Base-by-base conservation (phyloP, 2,329 filamentous ascomycete species). In the Penicillium oxalicum region DNA sequence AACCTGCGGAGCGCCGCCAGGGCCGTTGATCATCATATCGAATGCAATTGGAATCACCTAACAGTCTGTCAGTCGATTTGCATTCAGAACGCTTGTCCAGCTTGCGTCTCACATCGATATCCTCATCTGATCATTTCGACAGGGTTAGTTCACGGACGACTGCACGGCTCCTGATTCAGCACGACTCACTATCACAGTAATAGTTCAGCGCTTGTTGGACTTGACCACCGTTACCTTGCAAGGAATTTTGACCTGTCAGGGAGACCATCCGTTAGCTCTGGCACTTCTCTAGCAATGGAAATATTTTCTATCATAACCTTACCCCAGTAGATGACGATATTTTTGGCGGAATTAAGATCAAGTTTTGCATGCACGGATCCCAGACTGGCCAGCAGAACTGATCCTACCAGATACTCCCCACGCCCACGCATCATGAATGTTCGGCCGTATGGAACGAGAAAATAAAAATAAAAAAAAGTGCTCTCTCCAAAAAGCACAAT, bases 301-400 rank as follows among this genome's bases (percentile, higher is more conserved):
- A 32, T 11, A 24, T 33, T 5, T 12, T 9, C 12, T 12, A 9
- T 6, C 12, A 35, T 18, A 7, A 12, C 51, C 57, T 41, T 53
- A 70, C 67, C 84, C 83, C 83, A 87, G 64, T 87, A 87, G 1
- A 86, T 73, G 26, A 78, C 82, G 46, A 87, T 61, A 57, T 85
- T 86, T 43, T 64, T 71, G 2, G 61, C 58, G 1, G 74, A 72
- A n/a, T 59, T 61, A 4, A 77, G 51, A 51, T 75, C 67, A 56
- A 80, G 66, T 25, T 64, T 68, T 12, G 71, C 73, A 54, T 66
- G 59, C 9, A 59, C 66, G 45, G 58, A 57, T 33, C 64, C 56
- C 32, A 72, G 37, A 39, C 57, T 59, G 36, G 64, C 62, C 29
- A 68, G 40, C 48, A 67, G 55, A 35, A 62, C 55, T 3, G 61